Conservation (phyloP, 2,329 filamentous ascomycete genomes). For the Salinomyces thailandicus region DNA sequence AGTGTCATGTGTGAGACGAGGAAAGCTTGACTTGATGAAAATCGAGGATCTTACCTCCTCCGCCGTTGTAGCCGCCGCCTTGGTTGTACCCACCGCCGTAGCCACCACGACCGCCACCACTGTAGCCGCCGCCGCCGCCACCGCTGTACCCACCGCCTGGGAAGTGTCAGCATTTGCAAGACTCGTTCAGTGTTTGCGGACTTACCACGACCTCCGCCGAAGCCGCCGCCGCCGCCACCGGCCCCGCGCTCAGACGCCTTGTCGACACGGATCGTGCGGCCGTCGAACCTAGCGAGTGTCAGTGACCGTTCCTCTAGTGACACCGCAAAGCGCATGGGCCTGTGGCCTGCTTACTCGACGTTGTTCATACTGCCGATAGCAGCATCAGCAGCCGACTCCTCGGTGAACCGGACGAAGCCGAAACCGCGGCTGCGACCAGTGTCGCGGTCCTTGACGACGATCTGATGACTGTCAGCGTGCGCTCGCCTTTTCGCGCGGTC, state of each 20-base stretch:
- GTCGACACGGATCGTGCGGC: slow-evolving; percentile 87
- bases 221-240: slow-evolving; percentile 43
- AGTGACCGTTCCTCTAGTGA: no score
- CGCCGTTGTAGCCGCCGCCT: slow-evolving; percentile 15
- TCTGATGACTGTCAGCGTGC: slow-evolving; percentile 43
- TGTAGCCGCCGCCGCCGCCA: slow-evolving; percentile 21
- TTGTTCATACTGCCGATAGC: slow-evolving; percentile 78
- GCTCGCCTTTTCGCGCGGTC: no score
- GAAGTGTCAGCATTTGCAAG: not conserved
- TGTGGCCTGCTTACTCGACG: slow-evolving; percentile 58
- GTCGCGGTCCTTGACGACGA: slow-evolving; percentile 95
- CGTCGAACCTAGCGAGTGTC: slow-evolving; percentile 61
- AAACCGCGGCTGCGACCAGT: slow-evolving; percentile 95
- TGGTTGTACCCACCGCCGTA: slow-evolving; percentile 22
- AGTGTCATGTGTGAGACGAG: not conserved
- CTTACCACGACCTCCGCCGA: slow-evolving; percentile 29
- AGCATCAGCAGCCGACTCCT: slow-evolving; percentile 63
- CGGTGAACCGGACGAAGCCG: slow-evolving; percentile 84
- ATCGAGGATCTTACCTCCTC: not conserved
- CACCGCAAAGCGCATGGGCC: not conserved
- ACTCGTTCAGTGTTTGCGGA: not conserved
- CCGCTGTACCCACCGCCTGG: slow-evolving; percentile 16
- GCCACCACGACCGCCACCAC: slow-evolving; percentile 15
- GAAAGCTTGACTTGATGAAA: not conserved
- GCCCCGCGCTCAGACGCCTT: slow-evolving; percentile 76